Percentiles rank a stretch among this genome's conserved stretches.
Evolutionary conservation across 2,329 filamentous ascomycete genomes (phyloP).

Genomic region (Grosmannia huntii): DNA sequence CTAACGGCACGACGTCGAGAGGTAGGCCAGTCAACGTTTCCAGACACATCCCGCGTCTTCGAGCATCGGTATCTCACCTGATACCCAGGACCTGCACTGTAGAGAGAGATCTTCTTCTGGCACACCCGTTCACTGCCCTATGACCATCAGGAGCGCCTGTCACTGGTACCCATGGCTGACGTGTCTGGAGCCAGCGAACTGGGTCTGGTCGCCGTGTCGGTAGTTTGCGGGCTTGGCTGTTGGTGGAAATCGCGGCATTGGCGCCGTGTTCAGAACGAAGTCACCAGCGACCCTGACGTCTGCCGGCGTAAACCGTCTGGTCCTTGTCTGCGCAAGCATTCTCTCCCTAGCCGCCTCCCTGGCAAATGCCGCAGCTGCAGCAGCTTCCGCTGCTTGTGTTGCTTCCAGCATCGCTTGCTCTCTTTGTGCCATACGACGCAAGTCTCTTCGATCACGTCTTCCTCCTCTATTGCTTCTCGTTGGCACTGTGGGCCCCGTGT

Average conservation of each 20-base stretch:
- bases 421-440: not conserved
- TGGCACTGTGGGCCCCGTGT: not conserved
- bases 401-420: not conserved
- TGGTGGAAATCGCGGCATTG: slow-evolving; percentile 10
- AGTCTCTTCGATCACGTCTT: not conserved
- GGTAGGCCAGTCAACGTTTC: too few relatives aligned
- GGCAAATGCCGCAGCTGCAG: not conserved
- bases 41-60: too few relatives aligned
- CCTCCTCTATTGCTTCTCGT: not conserved
- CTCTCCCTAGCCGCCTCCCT: not conserved
- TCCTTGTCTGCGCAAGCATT: not conserved
- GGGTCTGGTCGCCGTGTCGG: not conserved
- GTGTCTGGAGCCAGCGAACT: not conserved
- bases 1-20: too few relatives aligned
- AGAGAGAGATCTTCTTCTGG: too few relatives aligned
- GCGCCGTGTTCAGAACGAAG: slow-evolving; percentile 8
- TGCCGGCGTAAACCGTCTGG: not conserved
- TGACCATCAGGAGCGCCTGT: not conserved
- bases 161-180: not conserved
- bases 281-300: not conserved
- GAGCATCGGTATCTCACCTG: too few relatives aligned
- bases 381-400: not conserved
- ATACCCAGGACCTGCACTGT: too few relatives aligned
- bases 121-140: not conserved
- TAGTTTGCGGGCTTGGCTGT: not conserved